Evolutionary conservation across 805 yeast species (phyloP).

Genomic region (Wickerhamomyces pijperi): DNA sequence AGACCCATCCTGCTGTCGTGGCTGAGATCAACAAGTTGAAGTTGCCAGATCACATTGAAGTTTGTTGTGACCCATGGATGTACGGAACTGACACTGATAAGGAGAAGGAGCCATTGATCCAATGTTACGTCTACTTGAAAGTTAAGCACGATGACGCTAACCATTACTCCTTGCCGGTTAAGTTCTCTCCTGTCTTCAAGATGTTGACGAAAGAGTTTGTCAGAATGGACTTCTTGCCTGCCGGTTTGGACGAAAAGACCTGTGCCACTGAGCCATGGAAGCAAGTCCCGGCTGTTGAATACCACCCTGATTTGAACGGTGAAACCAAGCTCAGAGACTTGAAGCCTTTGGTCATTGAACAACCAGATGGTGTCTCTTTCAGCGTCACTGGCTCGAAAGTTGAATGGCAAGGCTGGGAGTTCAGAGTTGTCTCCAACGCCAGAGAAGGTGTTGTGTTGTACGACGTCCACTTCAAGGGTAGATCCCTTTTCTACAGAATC

Average conservation of each 20-base stretch:
- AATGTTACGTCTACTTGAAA: constrained; percentile 66
- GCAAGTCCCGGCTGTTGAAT: constrained; percentile 51
- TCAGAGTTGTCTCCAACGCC: constrained; percentile 55
- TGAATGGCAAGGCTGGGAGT: constrained; percentile 79
- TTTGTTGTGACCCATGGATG: constrained; percentile 75
- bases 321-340: constrained; percentile 37
- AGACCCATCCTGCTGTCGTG: constrained; percentile 39
- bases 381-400: constrained; percentile 46
- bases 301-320: constrained; percentile 61
- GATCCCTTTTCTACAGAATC: constrained; percentile 63
- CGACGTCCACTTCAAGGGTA: constrained; percentile 64
- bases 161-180: constrained; percentile 66
- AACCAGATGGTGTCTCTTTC: constrained; percentile 78
- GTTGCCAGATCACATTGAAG: constrained; percentile 39
- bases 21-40: constrained; percentile 61
- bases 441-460: constrained; percentile 76
- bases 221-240: constrained; percentile 65
- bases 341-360: constrained; percentile 58
- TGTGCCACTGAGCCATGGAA: constrained; percentile 48
- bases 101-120: constrained; percentile 44
- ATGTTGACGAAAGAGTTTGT: constrained; percentile 46
- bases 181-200: constrained; percentile 65
- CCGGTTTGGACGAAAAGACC: constrained; percentile 53
- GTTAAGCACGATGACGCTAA: constrained; percentile 61
- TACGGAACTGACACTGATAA: constrained; percentile 63